Conservation (phyloP, 208 protist species). For the Vickermania ingenoplastis region DNA sequence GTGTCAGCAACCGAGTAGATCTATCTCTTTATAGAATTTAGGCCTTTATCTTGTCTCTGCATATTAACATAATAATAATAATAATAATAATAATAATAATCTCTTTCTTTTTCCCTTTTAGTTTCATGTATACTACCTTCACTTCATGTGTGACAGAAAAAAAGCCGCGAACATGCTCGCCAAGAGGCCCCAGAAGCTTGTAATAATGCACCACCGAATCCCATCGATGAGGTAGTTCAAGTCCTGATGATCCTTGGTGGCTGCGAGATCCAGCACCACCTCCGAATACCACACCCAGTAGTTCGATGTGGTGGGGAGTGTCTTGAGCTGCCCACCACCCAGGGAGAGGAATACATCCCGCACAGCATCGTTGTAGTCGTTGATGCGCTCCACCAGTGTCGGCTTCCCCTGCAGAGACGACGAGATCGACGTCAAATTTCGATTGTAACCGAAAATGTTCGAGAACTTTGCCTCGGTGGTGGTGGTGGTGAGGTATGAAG, state of each 20-base stretch:
- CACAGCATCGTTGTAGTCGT: not conserved
- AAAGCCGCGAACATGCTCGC: not conserved
- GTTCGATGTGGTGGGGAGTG: not conserved
- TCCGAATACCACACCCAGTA: not conserved
- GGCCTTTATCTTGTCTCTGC: too few relatives aligned
- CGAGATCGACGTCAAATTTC: not conserved
- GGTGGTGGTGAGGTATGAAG: constrained; percentile 1
- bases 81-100: too few relatives aligned
- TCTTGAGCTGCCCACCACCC: not conserved
- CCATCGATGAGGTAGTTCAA: not conserved
- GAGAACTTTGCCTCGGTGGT: not conserved
- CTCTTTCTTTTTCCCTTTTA: too few relatives aligned
- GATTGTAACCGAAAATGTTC: constrained; percentile 2
- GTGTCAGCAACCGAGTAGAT: too few relatives aligned
- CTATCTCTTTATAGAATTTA: too few relatives aligned
- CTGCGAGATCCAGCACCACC: not conserved
- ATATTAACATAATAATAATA: too few relatives aligned
- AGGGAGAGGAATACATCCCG: not conserved
- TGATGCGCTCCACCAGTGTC: not conserved
- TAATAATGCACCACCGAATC: not conserved
- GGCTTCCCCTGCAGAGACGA: not conserved
- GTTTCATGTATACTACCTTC: too few relatives aligned
- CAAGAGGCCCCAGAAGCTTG: not conserved
- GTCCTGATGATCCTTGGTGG: not conserved
- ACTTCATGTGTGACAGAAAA: too few relatives aligned